Evolutionary conservation across 108 stramenopile genomes (phyloP).

Genomic region (Pseudonitzschia pungens): DNA sequence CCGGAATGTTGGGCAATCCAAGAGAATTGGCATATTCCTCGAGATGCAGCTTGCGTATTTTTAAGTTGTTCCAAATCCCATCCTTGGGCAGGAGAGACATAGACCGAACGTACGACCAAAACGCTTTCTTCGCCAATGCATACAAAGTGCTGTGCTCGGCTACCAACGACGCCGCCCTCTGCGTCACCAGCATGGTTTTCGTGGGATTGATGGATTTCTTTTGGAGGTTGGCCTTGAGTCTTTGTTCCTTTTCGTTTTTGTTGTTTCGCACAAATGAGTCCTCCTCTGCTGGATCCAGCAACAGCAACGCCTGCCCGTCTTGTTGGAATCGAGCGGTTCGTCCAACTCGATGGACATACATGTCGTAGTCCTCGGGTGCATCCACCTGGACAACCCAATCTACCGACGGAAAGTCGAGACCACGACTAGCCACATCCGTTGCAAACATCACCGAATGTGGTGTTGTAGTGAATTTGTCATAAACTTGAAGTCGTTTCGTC

Average conservation of each 20-base stretch:
- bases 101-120: constrained; percentile 88
- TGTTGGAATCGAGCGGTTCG: constrained; percentile 89
- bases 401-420: constrained; percentile 95
- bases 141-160: constrained; percentile 74
- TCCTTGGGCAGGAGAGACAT: constrained; percentile 89
- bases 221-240: constrained; percentile 83
- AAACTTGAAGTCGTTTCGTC: constrained; percentile 90
- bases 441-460: constrained; percentile 94
- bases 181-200: constrained; percentile 86
- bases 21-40: constrained; percentile 86
- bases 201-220: constrained; percentile 90
- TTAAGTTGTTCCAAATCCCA: constrained; percentile 54
- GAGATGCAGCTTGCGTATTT: constrained; percentile 70
- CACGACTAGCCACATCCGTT: constrained; percentile 96
- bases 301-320: constrained; percentile 86
- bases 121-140: constrained; percentile 88
- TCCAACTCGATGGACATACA: constrained; percentile 95
- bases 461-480: constrained; percentile 90
- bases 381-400: constrained; percentile 99
- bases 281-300: constrained; percentile 90
- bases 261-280: constrained; percentile 24
- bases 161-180: constrained; percentile 83
- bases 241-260: constrained; percentile 32
- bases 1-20: constrained; percentile 88
- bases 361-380: constrained; percentile 95